phyloP scores from a whole-genome alignment of 179 eudicot genomes.

The Beta corolliflora region DNA sequence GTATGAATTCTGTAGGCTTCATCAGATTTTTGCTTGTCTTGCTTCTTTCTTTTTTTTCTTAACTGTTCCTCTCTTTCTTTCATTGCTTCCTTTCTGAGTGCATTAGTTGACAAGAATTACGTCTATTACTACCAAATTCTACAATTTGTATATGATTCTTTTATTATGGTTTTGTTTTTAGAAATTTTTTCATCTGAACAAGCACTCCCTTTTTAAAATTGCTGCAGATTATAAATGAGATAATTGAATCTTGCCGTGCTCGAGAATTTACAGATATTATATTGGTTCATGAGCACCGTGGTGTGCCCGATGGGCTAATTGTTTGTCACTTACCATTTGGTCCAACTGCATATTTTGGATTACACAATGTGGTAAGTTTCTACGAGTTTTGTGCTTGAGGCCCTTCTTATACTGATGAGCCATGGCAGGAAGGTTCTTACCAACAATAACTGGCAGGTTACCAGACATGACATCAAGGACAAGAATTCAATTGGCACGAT shows the following conservation, averaged over 20 bases:
- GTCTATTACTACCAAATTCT: not conserved
- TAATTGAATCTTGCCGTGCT: slow-evolving; percentile 82
- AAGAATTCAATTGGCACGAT: slow-evolving; percentile 86
- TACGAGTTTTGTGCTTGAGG: slow-evolving; percentile 1
- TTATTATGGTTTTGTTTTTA: not conserved
- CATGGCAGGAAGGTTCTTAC: slow-evolving; percentile 13
- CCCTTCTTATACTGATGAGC: slow-evolving; percentile 13
- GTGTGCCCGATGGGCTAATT: slow-evolving; percentile 86
- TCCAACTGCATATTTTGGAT: slow-evolving; percentile 94
- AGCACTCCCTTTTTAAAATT: not conserved
- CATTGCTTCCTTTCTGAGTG: not conserved
- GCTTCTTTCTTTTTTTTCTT: not conserved
- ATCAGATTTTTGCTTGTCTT: not conserved
- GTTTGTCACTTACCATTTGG: slow-evolving; percentile 91
- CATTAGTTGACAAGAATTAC: not conserved
- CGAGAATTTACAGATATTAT: slow-evolving; percentile 89
- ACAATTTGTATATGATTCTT: not conserved
- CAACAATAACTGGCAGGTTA: slow-evolving; percentile 55
- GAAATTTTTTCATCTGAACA: not conserved
- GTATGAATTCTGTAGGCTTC: not conserved
- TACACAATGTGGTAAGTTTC: slow-evolving; percentile 84
- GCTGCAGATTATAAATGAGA: slow-evolving; percentile 75
- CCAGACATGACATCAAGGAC: slow-evolving; percentile 95
- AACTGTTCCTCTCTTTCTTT: not conserved
- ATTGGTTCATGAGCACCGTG: slow-evolving; percentile 95